phyloP scores from a whole-genome alignment of 495 filamentous ascomycete genomes.

The Daldinia childiae region DNA sequence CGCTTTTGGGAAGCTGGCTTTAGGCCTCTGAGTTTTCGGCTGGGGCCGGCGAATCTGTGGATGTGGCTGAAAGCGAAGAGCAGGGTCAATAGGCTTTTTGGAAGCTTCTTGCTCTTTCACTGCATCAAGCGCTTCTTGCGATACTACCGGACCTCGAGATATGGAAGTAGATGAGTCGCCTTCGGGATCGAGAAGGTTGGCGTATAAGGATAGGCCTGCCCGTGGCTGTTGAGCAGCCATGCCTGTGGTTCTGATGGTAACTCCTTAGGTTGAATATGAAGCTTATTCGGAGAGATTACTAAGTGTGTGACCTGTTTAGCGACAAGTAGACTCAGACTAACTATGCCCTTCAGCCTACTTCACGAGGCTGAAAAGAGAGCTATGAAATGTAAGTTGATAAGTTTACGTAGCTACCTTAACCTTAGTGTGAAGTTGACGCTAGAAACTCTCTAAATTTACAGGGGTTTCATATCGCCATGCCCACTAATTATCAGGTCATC shows the following conservation, averaged over 20 bases:
- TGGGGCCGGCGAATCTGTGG: slow-evolving; percentile 69
- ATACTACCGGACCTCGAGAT: slow-evolving; percentile 81
- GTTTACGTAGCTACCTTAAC: too few species aligned
- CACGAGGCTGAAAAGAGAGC: slow-evolving; percentile 7
- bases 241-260: not conserved
- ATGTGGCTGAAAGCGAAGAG: slow-evolving; percentile 85
- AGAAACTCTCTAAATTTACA: slow-evolving; percentile 26
- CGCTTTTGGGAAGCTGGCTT: slow-evolving; percentile 63
- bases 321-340: not conserved
- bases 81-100: slow-evolving; percentile 79
- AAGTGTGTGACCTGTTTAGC: not conserved
- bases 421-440: slow-evolving; percentile 9
- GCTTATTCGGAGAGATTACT: not conserved
- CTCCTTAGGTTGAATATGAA: not conserved
- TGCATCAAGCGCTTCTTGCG: slow-evolving; percentile 61
- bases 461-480: slow-evolving; percentile 29
- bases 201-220: slow-evolving; percentile 64
- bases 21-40: slow-evolving; percentile 71
- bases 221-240: slow-evolving; percentile 49
- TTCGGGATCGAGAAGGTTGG: slow-evolving; percentile 62
- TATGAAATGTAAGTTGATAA: slow-evolving; percentile 7
- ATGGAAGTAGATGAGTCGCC: slow-evolving; percentile 59
- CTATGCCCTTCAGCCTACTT: slow-evolving; percentile 7
- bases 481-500: slow-evolving; percentile 27
- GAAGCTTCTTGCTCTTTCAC: slow-evolving; percentile 64